These are phyloP conservation scores for Pinus tabuliformis DNA, from an alignment of 75 land plant species.

Conservation along the genomic window DNA sequence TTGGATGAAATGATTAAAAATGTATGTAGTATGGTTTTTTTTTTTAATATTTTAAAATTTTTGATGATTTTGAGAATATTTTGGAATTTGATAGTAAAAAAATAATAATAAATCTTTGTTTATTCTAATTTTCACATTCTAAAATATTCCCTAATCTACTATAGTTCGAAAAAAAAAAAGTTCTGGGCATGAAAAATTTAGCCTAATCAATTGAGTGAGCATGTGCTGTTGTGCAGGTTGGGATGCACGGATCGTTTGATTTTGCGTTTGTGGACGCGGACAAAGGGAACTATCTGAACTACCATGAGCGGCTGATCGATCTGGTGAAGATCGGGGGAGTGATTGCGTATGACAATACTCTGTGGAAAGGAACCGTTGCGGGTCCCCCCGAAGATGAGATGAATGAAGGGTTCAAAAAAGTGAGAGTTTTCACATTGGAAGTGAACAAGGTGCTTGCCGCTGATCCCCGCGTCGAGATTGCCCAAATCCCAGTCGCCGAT, in stretches of 20 bases:
- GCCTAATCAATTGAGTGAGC: no score
- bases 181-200: no score
- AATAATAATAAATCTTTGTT: no score
- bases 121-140: no score
- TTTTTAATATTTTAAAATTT: no score
- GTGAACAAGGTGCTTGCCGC: slow-evolving; percentile 63
- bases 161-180: no score
- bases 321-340: slow-evolving; percentile 78
- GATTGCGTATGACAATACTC: slow-evolving; percentile 87
- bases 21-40: slow-evolving; percentile 17
- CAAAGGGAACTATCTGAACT: slow-evolving; percentile 72
- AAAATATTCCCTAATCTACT: no score
- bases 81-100: no score
- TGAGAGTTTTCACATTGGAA: slow-evolving; percentile 38
- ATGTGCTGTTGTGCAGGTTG: slow-evolving; percentile 19
- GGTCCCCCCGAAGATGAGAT: slow-evolving; percentile 33
- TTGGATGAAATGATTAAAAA: slow-evolving; percentile 45
- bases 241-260: slow-evolving; percentile 56
- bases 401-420: slow-evolving; percentile 26
- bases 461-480: slow-evolving; percentile 69
- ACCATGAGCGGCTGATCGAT: slow-evolving; percentile 63
- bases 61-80: no score
- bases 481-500: slow-evolving; percentile 72
- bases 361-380: slow-evolving; percentile 78
- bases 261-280: slow-evolving; percentile 88